A percentile compares a stretch with the other conserved stretches of the same genome.
Evolutionary conservation across 2,329 filamentous ascomycete species (phyloP).

Genomic region (Alternaria sp.): DNA sequence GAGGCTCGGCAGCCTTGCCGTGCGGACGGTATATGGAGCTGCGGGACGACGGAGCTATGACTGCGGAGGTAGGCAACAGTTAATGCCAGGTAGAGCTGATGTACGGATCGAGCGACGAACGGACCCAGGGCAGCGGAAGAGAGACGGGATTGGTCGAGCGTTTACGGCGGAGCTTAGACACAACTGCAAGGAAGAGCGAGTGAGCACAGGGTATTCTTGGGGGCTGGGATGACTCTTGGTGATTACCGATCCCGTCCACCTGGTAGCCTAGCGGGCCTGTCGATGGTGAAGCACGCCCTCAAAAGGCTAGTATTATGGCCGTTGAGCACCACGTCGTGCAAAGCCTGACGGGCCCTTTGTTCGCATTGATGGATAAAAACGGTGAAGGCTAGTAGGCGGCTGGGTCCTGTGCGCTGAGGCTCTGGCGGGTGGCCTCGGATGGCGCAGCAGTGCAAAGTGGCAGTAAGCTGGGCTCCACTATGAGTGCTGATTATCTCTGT

Average conservation of each 20-base stretch:
- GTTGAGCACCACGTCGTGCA: slow-evolving; percentile 45
- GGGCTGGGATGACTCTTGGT: slow-evolving; percentile 40
- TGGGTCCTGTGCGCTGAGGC: slow-evolving; percentile 35
- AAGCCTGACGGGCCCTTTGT: slow-evolving; percentile 36
- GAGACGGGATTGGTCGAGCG: slow-evolving; percentile 33
- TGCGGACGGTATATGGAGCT: slow-evolving; percentile 27
- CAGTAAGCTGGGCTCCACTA: slow-evolving; percentile 43
- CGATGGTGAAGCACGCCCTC: slow-evolving; percentile 38
- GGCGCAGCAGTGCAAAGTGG: slow-evolving; percentile 34
- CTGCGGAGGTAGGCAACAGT: slow-evolving; percentile 34
- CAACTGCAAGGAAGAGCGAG: slow-evolving; percentile 38
- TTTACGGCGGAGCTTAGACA: slow-evolving; percentile 26
- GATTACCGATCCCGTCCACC: slow-evolving; percentile 42
- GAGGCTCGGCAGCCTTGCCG: slow-evolving; percentile 37
- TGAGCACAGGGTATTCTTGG: slow-evolving; percentile 32
- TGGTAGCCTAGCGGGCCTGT: slow-evolving; percentile 43
- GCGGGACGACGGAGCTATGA: slow-evolving; percentile 37
- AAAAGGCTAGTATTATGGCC: slow-evolving; percentile 35
- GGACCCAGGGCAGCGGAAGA: slow-evolving; percentile 34
- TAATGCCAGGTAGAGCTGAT: slow-evolving; percentile 28
- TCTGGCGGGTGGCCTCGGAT: slow-evolving; percentile 36
- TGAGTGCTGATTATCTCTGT: slow-evolving; percentile 23
- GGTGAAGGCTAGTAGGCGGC: slow-evolving; percentile 27
- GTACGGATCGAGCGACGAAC: slow-evolving; percentile 23
- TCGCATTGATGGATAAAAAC: slow-evolving; percentile 25